Percentiles rank a stretch among this genome's conserved stretches.
Conservation (phyloP, 2,329 filamentous ascomycete species). For the Cadophora luteo-olivacea region DNA sequence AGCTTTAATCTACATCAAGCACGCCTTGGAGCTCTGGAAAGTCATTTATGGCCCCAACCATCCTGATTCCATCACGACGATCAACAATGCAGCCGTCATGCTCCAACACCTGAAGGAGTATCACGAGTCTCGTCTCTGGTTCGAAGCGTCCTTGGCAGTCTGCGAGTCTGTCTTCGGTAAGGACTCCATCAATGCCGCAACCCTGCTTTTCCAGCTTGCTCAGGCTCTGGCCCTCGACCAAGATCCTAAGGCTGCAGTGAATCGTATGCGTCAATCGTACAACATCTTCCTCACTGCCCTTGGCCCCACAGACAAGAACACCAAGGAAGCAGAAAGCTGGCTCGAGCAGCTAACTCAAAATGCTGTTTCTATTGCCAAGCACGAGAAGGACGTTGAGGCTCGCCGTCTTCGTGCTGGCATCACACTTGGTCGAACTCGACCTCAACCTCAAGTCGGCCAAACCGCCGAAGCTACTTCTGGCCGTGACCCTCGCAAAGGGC, state of each 20-base stretch:
- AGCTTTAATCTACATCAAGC: conserved; percentile 87
- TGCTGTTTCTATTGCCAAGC: conserved; percentile 92
- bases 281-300: conserved; percentile 92
- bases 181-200: conserved; percentile 90
- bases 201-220: conserved; percentile 94
- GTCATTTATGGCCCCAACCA: conserved; percentile 93
- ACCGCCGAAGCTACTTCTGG: conserved; percentile 54
- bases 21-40: conserved; percentile 95
- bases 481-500: conserved; percentile 45
- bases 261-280: conserved; percentile 94
- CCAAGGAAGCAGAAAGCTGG: conserved; percentile 97
- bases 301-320: conserved; percentile 92
- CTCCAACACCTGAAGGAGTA: conserved; percentile 94
- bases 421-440: conserved; percentile 60
- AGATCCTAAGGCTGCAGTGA: conserved; percentile 89
- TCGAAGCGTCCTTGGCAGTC: conserved; percentile 87
- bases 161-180: conserved; percentile 91
- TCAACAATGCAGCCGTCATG: conserved; percentile 99
- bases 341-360: conserved; percentile 95
- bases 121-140: conserved; percentile 94
- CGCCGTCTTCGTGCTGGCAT: conserved; percentile 72
- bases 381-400: conserved; percentile 84
- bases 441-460: conserved; percentile 68
- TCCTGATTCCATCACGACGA: conserved; percentile 96
- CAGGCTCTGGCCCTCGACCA: conserved; percentile 96